phyloP scores from a whole-genome alignment of 305 asterid species.

The Salvia sclarea region DNA sequence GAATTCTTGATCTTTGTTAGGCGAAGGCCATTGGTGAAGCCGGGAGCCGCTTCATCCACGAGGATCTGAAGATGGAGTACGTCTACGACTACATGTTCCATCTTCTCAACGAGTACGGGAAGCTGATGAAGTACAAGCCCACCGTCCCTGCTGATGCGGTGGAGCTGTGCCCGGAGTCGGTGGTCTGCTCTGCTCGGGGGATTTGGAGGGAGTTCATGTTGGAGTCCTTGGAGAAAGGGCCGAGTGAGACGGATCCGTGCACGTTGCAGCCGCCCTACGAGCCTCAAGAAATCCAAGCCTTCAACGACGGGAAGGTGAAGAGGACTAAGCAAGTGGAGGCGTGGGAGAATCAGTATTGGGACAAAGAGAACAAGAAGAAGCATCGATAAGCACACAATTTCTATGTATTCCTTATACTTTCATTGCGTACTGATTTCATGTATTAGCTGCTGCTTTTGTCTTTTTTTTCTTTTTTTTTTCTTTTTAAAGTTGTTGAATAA shows the following conservation, averaged over 20 bases:
- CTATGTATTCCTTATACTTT: not conserved
- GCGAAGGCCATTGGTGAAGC: conserved; percentile 76
- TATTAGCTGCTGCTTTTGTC: not conserved
- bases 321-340: conserved; percentile 57
- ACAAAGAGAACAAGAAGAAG: conserved; percentile 34
- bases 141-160: conserved; percentile 49
- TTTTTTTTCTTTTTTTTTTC: too few relatives aligned
- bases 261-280: conserved; percentile 68
- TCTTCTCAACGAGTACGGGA: conserved; percentile 66
- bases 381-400: conserved; percentile 8
- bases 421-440: not conserved
- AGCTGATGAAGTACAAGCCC: conserved; percentile 71
- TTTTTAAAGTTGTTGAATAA: not conserved
- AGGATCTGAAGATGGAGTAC: conserved; percentile 69
- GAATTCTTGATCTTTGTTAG: conserved; percentile 39
- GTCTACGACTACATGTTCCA: conserved; percentile 81
- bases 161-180: conserved; percentile 64
- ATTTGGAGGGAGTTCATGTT: conserved; percentile 67
- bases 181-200: conserved; percentile 61
- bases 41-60: conserved; percentile 70
- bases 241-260: conserved; percentile 63
- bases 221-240: conserved; percentile 65
- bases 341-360: conserved; percentile 71
- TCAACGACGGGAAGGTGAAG: conserved; percentile 44
- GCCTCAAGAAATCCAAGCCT: conserved; percentile 46